Conservation (phyloP, 345 rosid species). For the Camelina laxa region DNA sequence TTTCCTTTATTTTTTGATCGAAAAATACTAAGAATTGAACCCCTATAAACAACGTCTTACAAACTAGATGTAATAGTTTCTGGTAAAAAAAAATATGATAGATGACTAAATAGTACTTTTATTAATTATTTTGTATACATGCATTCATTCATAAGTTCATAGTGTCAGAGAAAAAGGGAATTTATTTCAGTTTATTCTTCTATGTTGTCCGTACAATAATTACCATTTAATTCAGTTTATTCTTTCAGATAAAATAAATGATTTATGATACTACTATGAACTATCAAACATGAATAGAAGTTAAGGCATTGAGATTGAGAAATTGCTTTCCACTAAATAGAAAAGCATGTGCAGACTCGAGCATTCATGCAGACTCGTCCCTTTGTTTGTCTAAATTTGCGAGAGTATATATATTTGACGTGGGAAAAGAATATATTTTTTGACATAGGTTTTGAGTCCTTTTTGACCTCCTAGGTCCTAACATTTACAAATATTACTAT, state of each 20-base stretch:
- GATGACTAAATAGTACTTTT: too few relatives aligned
- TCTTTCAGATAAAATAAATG: background rate
- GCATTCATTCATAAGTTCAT: background rate
- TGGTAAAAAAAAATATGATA: too few relatives aligned
- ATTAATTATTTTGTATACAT: background rate
- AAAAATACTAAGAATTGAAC: too few relatives aligned
- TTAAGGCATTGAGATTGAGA: slow-evolving; percentile 38
- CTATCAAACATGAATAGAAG: background rate
- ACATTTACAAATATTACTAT: background rate
- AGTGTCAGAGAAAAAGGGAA: slow-evolving; percentile 18
- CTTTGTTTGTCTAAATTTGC: slow-evolving; percentile 29
- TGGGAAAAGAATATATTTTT: slow-evolving; percentile 4
- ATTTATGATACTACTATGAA: slow-evolving; percentile 2
- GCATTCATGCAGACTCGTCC: slow-evolving; percentile 41
- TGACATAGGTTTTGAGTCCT: slow-evolving; percentile 4
- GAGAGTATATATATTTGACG: background rate
- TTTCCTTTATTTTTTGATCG: too few relatives aligned
- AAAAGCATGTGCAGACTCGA: slow-evolving; percentile 58
- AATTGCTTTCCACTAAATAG: slow-evolving; percentile 35
- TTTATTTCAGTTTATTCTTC: slow-evolving; percentile 14
- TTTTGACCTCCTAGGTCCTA: slow-evolving; percentile 26
- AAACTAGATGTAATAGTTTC: too few relatives aligned
- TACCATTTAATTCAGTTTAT: background rate
- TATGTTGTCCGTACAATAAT: slow-evolving; percentile 31
- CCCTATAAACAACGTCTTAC: too few relatives aligned